A percentile compares a stretch with the other conserved stretches of the same genome.
Evolutionary conservation across 2,329 filamentous ascomycete genomes (phyloP).

Genomic region (Fusarium ambrosium): DNA sequence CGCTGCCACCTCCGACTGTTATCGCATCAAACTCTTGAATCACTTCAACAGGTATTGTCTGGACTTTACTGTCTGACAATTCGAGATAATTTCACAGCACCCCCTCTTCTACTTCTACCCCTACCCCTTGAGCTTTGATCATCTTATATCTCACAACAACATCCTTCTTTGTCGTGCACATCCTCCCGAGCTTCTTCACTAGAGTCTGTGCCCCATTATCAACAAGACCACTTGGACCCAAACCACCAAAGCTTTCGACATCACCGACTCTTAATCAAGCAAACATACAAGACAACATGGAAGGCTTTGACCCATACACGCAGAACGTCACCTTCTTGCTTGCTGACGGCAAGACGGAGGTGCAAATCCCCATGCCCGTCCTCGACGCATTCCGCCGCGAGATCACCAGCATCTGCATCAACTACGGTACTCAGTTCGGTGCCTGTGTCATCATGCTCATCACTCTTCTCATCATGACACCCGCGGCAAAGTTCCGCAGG

Average conservation of each 20-base stretch:
- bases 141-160: conserved; percentile 5
- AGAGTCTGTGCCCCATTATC: conserved; percentile 1
- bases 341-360: conserved; percentile 49
- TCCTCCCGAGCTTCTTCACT: neutral
- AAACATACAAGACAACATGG: conserved; percentile 36
- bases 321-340: conserved; percentile 55
- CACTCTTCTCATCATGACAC: conserved; percentile 76
- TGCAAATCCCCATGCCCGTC: conserved; percentile 50
- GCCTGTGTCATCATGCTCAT: conserved; percentile 75
- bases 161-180: conserved; percentile 4
- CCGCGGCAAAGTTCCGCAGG: conserved; percentile 73
- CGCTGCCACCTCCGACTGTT: conserved; percentile 1
- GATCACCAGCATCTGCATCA: conserved; percentile 63
- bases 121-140: conserved; percentile 8
- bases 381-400: conserved; percentile 53
- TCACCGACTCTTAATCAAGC: neutral
- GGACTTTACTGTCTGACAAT: neutral
- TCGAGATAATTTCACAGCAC: neutral
- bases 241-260: conserved; percentile 1
- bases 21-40: conserved; percentile 19
- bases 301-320: conserved; percentile 51
- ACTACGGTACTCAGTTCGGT: conserved; percentile 79
- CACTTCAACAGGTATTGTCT: conserved; percentile 1
- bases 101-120: conserved; percentile 16
- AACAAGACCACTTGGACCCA: neutral